These are phyloP conservation scores for Zelonia costaricensis DNA, from an alignment of 208 protist species.

Conservation along the genomic window DNA sequence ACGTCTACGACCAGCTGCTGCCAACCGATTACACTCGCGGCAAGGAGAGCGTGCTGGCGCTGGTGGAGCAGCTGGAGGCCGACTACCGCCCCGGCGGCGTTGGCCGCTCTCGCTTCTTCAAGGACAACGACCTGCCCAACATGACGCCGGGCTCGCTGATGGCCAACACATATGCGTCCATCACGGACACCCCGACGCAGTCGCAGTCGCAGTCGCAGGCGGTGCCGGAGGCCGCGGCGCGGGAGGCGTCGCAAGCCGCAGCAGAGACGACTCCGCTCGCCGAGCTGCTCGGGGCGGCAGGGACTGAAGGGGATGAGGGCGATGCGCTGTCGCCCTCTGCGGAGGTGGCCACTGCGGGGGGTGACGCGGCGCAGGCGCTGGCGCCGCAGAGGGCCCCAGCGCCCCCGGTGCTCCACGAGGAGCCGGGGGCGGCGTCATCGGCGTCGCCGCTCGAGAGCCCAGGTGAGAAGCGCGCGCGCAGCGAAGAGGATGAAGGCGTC, in stretches of 20 bases:
- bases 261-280: background rate
- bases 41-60: constrained; percentile 47
- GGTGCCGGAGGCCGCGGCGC: background rate
- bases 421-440: too few species aligned
- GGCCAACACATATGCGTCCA: constrained; percentile 28
- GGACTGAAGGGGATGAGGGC: too few species aligned
- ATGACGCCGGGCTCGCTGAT: constrained; percentile 9
- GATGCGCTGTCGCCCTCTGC: too few species aligned
- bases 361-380: too few species aligned
- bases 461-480: too few species aligned
- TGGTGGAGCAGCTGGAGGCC: constrained; percentile 61
- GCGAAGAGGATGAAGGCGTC: background rate
- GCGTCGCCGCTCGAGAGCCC: too few species aligned
- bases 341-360: too few species aligned
- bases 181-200: constrained; percentile 5
- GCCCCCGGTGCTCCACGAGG: too few species aligned
- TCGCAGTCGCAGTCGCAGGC: constrained; percentile 2
- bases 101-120: constrained; percentile 61
- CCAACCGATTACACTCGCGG: constrained; percentile 63
- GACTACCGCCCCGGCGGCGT: constrained; percentile 84
- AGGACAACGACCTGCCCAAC: constrained; percentile 62
- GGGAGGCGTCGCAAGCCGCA: background rate
- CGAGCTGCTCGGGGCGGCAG: too few species aligned
- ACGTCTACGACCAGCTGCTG: constrained; percentile 73
- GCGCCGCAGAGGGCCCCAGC: too few species aligned